Evolutionary conservation across 2,329 filamentous ascomycete genomes (phyloP).

Genomic region (Cercospora sesami): DNA sequence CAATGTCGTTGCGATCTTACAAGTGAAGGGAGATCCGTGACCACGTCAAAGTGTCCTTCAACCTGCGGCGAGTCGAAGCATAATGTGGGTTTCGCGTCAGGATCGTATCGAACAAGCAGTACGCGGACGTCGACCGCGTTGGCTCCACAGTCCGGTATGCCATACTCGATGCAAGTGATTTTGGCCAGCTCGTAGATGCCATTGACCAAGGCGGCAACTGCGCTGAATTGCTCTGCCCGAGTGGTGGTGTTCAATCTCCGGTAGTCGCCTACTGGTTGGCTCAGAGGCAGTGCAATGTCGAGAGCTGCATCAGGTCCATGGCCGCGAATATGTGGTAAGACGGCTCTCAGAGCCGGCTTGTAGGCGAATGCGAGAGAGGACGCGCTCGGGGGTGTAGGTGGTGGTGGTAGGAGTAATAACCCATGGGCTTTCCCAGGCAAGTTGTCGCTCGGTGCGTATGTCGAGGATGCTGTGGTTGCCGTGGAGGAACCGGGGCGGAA

Average conservation of each 20-base stretch:
- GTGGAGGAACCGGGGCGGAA: not conserved
- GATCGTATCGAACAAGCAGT: not conserved
- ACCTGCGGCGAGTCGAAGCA: not conserved
- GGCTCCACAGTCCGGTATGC: not conserved
- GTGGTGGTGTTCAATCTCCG: not conserved
- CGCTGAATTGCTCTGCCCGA: not conserved
- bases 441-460: not conserved
- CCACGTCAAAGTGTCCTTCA: not conserved
- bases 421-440: not conserved
- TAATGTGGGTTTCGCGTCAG: not conserved
- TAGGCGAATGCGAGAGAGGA: not conserved
- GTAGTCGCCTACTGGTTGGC: not conserved
- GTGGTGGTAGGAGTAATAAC: not conserved
- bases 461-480: not conserved
- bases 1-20: not conserved
- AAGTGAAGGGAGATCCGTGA: not conserved
- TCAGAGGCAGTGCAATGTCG: not conserved
- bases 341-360: not conserved
- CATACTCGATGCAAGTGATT: not conserved
- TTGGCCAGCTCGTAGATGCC: not conserved
- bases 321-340: not conserved
- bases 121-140: not conserved
- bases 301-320: not conserved
- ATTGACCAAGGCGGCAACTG: not conserved
- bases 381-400: not conserved